phyloP scores from a whole-genome alignment of 2,329 filamentous ascomycete genomes.

The Colletotrichum graminicola region DNA sequence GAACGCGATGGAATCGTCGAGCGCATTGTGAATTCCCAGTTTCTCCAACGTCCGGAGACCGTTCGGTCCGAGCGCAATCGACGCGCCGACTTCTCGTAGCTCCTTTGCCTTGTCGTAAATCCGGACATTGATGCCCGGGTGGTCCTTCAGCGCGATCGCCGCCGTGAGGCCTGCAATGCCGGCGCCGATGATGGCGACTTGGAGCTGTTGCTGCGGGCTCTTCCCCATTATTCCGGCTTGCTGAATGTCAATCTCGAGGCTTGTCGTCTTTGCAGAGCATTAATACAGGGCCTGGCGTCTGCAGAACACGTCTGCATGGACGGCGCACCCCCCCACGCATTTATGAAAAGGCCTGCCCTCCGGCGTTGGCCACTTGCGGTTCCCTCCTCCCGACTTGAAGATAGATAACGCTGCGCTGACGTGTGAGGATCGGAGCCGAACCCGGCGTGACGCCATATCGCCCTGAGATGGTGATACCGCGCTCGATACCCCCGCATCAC shows the following conservation, averaged over 20 bases:
- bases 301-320: background rate
- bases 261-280: background rate
- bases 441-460: constrained; percentile 39
- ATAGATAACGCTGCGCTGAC: constrained; percentile 33
- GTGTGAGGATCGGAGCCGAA: constrained; percentile 36
- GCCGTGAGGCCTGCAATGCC: constrained; percentile 64
- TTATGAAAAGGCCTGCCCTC: constrained; percentile 14
- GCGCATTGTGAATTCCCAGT: constrained; percentile 61
- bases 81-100: constrained; percentile 61
- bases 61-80: constrained; percentile 65
- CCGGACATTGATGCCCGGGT: constrained; percentile 58
- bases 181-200: constrained; percentile 62
- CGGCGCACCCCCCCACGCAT: background rate
- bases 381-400: constrained; percentile 8
- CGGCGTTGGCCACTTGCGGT: constrained; percentile 6
- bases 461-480: constrained; percentile 36
- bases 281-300: background rate
- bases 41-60: constrained; percentile 64
- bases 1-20: constrained; percentile 55
- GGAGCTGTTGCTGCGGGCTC: constrained; percentile 45
- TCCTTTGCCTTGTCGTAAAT: constrained; percentile 63
- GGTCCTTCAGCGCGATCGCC: constrained; percentile 58
- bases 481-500: constrained; percentile 28
- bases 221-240: constrained; percentile 14
- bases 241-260: background rate